Evolutionary conservation across 192 early-diverging fungal species (phyloP), one percentile per base, ranked within the genome.

Genomic region (Coemansia aciculifera): DNA sequence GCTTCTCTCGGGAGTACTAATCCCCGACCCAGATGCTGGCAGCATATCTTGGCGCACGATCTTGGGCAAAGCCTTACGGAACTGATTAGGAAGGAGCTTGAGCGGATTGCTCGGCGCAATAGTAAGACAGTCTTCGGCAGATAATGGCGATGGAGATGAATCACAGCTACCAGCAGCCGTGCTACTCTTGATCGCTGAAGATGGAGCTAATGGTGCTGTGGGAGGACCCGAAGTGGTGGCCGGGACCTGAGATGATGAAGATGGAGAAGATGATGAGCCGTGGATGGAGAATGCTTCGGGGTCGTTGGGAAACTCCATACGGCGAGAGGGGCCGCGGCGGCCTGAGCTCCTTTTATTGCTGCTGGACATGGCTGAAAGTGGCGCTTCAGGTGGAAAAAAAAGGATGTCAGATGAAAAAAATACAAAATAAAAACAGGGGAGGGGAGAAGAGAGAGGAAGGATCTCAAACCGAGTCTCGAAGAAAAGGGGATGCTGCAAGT

Each of bases 271-370:
- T 15, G 71, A 67, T n/a, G 77, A 60, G 31, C 73, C 72, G 49
- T 75, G 71, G 68, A 73, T 76, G 57, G 77, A 69, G 57, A 77
- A 83, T 32, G 72, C 62, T 65, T 83, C 68, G 59, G 72, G 66
- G 48, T 83, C 80, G 37, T 77, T 73, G 19, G 64, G 62, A 43
- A 83, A 72, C 27, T 61, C 75, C 59, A 83, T 64, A 0, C 64
- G 67, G 11, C 64, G 72, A 31, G 48, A 29, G 21, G 52, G 37
- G 1, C 63, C 62, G 38, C 78, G 73, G 56, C 72, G 46, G 34
- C 23, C 60, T 8, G 70, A 39, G 62, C 69, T 39, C 48, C 63
- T 78, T 77, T 83, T 83, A 77, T 77, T 71, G 59, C 68, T 63
- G 34, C 27, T 39, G 32, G 59, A 60, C 59, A 60, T 60, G 59